Evolutionary conservation across 2,329 filamentous ascomycete genomes (phyloP).

Genomic region (Pseudocercospora eumusae): DNA sequence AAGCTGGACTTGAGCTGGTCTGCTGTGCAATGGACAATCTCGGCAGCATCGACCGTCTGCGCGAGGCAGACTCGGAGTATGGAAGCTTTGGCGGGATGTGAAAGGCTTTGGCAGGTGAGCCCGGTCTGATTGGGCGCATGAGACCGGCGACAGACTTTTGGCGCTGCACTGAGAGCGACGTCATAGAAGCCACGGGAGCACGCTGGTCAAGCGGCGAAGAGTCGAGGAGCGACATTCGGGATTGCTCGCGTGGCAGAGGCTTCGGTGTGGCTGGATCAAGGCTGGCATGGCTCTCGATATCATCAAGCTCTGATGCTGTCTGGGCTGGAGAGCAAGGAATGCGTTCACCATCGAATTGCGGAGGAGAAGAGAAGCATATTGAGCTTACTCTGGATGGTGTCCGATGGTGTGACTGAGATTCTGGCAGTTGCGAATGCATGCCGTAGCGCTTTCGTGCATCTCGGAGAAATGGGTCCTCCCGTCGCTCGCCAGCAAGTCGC

Average conservation of each 20-base stretch:
- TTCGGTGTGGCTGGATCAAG: conserved; percentile 36
- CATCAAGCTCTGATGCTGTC: conserved; percentile 26
- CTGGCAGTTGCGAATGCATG: background rate
- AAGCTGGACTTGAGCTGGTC: conserved; percentile 6
- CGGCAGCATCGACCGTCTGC: conserved; percentile 24
- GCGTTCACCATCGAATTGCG: conserved; percentile 1
- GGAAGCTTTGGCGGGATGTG: conserved; percentile 31
- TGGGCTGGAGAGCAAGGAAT: conserved; percentile 21
- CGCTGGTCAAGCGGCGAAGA: background rate
- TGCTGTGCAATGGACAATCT: conserved; percentile 12
- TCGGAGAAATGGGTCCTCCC: conserved; percentile 14
- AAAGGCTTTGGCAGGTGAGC: conserved; percentile 35
- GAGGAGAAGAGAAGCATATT: conserved; percentile 18
- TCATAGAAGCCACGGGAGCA: background rate
- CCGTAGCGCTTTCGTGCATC: background rate
- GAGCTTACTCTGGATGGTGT: conserved; percentile 15
- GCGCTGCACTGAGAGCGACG: conserved; percentile 8
- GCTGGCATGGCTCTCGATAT: conserved; percentile 36
- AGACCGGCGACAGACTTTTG: conserved; percentile 25
- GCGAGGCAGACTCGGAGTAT: conserved; percentile 19
- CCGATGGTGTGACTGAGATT: background rate
- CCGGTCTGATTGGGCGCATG: conserved; percentile 32
- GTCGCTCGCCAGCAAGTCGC: background rate
- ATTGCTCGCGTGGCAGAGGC: conserved; percentile 21
- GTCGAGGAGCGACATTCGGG: conserved; percentile 25